phyloP scores from a whole-genome alignment of 371 early-diverging fungal species.

The Apophysomyces elegans region DNA sequence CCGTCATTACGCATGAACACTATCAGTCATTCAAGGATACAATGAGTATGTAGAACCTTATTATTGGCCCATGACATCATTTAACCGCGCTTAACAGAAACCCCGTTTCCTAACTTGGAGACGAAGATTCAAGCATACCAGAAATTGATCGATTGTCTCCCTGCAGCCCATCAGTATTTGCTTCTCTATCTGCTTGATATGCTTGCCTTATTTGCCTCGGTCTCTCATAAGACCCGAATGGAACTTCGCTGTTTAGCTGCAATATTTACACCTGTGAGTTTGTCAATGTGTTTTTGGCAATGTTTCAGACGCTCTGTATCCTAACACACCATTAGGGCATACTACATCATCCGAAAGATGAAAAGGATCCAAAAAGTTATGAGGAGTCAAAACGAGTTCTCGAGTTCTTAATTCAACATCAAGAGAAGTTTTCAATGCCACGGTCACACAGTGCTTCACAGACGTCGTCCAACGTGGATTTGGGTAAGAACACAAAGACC shows the following conservation, averaged over 20 bases:
- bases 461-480: not conserved
- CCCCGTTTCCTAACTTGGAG: constrained; percentile 33
- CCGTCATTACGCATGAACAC: constrained; percentile 52
- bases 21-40: constrained; percentile 52
- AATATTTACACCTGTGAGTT: constrained; percentile 63
- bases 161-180: constrained; percentile 58
- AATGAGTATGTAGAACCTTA: constrained; percentile 34
- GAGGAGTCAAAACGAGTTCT: constrained; percentile 53
- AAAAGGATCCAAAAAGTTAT: constrained; percentile 57
- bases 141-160: constrained; percentile 53
- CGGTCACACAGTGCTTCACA: constrained; percentile 10
- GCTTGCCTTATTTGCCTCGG: constrained; percentile 54
- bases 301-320: not conserved
- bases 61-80: constrained; percentile 5
- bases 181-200: constrained; percentile 65
- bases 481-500: constrained; percentile 10
- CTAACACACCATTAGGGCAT: constrained; percentile 29
- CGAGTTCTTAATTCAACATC: constrained; percentile 53
- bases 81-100: not conserved
- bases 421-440: constrained; percentile 44
- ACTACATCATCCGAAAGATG: constrained; percentile 52
- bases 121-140: constrained; percentile 57
- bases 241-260: constrained; percentile 59
- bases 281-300: not conserved
- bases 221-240: constrained; percentile 60